Percentiles rank a stretch among this genome's conserved stretches.
Conservation (phyloP, 306 rosid species). For the Quercus agrifolia region DNA sequence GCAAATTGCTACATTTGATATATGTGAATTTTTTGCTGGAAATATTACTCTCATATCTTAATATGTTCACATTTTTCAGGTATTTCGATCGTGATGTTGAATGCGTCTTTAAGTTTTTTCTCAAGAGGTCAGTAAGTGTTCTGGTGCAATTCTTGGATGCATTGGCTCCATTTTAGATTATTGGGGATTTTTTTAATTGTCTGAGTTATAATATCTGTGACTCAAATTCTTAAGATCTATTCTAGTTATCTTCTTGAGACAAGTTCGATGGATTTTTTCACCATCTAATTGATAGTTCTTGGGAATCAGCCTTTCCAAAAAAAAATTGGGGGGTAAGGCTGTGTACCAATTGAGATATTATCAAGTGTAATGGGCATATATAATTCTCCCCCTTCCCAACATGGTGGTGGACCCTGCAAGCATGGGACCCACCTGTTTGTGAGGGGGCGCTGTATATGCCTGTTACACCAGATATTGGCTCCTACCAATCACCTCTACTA, state of each 20-base stretch:
- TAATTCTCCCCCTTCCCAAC: no score
- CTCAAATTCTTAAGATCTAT: not conserved
- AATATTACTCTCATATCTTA: not conserved
- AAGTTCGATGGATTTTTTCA: not conserved
- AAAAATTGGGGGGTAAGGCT: no score
- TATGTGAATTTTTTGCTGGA: not conserved
- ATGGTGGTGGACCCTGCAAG: no score
- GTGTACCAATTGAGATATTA: no score
- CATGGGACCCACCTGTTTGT: no score
- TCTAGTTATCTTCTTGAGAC: not conserved
- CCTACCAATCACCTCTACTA: no score
- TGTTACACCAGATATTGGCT: no score
- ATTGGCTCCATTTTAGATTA: not conserved
- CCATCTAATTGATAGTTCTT: not conserved
- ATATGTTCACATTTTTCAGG: slow-evolving; percentile 51
- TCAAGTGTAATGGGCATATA: no score
- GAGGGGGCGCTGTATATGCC: no score
- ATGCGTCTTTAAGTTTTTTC: slow-evolving; percentile 81
- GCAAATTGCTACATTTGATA: not conserved
- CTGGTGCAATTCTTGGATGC: slow-evolving; percentile 4
- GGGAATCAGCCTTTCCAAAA: not conserved
- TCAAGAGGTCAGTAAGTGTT: slow-evolving; percentile 60
- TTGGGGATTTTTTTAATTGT: slow-evolving; percentile 8
- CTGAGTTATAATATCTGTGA: not conserved
- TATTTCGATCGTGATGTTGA: slow-evolving; percentile 97